Conservation (phyloP, 1,139 yeast genomes). For the Wickerhamomyces sp. region DNA sequence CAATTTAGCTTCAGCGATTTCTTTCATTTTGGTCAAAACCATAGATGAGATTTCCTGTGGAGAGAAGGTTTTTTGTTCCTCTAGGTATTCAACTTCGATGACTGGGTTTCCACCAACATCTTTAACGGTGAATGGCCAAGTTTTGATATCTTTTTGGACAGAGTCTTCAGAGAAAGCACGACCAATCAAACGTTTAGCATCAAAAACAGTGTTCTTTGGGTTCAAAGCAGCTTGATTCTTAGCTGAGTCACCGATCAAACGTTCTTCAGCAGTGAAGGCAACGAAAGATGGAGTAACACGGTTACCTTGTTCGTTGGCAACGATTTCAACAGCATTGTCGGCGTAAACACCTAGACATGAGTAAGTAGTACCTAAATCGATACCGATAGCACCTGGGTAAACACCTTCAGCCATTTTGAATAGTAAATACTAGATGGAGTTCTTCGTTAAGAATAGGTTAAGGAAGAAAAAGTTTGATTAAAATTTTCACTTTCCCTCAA, state of each 20-base stretch:
- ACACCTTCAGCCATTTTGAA: slow-evolving; percentile 59
- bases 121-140: slow-evolving; percentile 95
- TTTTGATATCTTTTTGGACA: slow-evolving; percentile 93
- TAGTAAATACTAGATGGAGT: slow-evolving; percentile 6
- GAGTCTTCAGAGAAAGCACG: slow-evolving; percentile 87
- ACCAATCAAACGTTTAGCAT: slow-evolving; percentile 97
- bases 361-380: slow-evolving; percentile 97
- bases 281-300: slow-evolving; percentile 98
- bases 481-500: slow-evolving; percentile 6
- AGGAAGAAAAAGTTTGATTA: slow-evolving; percentile 3
- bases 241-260: slow-evolving; percentile 97
- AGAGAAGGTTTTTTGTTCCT: slow-evolving; percentile 86
- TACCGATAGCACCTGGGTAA: slow-evolving; percentile 99
- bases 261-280: slow-evolving; percentile 95
- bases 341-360: slow-evolving; percentile 90
- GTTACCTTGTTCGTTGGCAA: slow-evolving; percentile 99
- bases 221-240: slow-evolving; percentile 98
- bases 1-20: slow-evolving; percentile 93
- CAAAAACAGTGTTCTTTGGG: slow-evolving; percentile 95
- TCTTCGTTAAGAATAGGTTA: neutral
- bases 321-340: slow-evolving; percentile 88
- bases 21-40: slow-evolving; percentile 98
- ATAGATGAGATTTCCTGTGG: slow-evolving; percentile 96
- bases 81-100: slow-evolving; percentile 91
- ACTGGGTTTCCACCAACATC: slow-evolving; percentile 83